Evolutionary conservation across 176 grass and related monocot species (phyloP), one percentile per base, ranked within the genome.

Genomic region (Echinochloa phyllopogon): DNA sequence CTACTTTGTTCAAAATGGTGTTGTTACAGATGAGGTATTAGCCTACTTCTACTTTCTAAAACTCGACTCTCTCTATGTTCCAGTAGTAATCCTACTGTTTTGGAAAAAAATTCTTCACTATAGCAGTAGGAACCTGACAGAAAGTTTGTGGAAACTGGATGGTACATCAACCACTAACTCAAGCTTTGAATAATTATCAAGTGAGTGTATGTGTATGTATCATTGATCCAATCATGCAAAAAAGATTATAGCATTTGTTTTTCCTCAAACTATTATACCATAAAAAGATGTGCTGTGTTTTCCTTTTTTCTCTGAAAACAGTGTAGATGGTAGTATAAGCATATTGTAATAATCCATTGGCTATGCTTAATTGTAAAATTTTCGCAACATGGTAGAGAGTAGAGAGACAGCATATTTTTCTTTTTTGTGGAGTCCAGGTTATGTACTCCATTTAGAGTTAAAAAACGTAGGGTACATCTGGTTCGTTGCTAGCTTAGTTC

Each of bases 21-120:
- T 98, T 83, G 96, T 98, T 85, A 95, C 96, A 47, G 91, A 98
- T 8, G 93, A 95, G 96, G 96, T 98, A 80, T 43, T 82, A 24
- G 24, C n/a, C 20, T 37, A 37, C 55, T 85, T 81, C 15, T 80
- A 64, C 69, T 80, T 62, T 11, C 21, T 50, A 36, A 1, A 11
- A 48, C 61, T 84, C 27, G 16, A 25, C 76, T 58, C 27, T 75
- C 38, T 60, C 29, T 82, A 37, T 80, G 44, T 20, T 69, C 16
- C 55, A 61, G 23, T 53, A 83, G 23, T 33, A 43, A 51, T 79
- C 52, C 65, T 79, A 41, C 9, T 71, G 11, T 7, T 71, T 25
- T 40, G 29, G 60, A 41, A 8, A 48, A 41, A 25, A 16, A 45
- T 14, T 76, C 13, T 0, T 59, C 29, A 33, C 29, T 33, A 1